Base-by-base conservation (phyloP, 495 filamentous ascomycete genomes). In the Neurospora hispaniola region DNA sequence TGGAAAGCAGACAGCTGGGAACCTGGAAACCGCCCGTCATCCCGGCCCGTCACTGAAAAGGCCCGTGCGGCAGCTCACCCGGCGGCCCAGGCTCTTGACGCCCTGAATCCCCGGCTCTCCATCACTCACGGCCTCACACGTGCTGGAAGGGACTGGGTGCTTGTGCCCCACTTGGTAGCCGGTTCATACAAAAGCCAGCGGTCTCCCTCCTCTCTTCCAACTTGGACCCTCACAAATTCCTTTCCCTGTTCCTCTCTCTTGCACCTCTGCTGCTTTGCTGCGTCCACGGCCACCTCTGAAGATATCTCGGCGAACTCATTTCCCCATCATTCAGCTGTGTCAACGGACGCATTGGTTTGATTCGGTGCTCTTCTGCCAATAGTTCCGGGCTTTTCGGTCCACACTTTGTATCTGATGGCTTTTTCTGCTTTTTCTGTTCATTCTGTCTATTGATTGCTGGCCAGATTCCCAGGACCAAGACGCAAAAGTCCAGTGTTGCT, bases 171-270 rank as follows among this genome's bases (percentile, higher is more conserved):
- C 75, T 38, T 71, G 71, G 42, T 70, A 69, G 42, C 41, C 70
- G 54, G 48, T 79, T 79, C 70, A 74, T 79, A 79, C 75, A 80
- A 80, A 80, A 79, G 72, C 72, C 38, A 44, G 62, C 43, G 75
- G 72, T 73, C 71, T 74, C 71, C 71, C 54, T 74, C 73, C 42
- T 69, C 42, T 70, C 59, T 72, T 69, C 18, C 31, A 44, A 38
- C 59, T 73, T 70, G 59, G 59, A 23, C 46, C 18, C 48, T 40
- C 73, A n/a, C 66, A 42, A 46, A 41, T 48, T 27, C 62, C 59
- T 46, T 62, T 72, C 46, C 35, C n/a, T 70, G 38, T 59, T 68
- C 27, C 40, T 70, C 66, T 70, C 42, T 70, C 35, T 12, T 42
- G 46, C 59, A 72, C 42, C 41, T 72, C 48, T 62, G 31, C 23